Conservation (phyloP, 1,284 basidiomycete genomes). For the Gymnopus androsaceus region DNA sequence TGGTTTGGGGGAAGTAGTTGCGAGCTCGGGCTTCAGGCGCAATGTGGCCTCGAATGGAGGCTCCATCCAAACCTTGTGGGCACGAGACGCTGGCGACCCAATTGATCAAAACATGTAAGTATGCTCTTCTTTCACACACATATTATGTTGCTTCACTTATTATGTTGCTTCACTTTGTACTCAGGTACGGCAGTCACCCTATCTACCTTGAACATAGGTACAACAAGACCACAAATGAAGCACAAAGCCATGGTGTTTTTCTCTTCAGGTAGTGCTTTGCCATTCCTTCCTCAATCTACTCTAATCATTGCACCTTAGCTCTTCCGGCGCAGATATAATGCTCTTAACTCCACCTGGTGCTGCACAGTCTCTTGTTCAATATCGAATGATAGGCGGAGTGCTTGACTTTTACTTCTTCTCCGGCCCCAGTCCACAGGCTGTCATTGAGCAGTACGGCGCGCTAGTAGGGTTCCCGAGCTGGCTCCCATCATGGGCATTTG, state of each 20-base stretch:
- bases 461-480: slow-evolving; percentile 63
- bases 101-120: slow-evolving; percentile 62
- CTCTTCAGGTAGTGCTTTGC: slow-evolving; percentile 51
- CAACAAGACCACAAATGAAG: slow-evolving; percentile 46
- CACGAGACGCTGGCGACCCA: slow-evolving; percentile 61
- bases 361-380: slow-evolving; percentile 59
- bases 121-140: too few species aligned
- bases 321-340: slow-evolving; percentile 67
- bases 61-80: slow-evolving; percentile 74
- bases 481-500: slow-evolving; percentile 71
- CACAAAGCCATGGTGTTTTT: slow-evolving; percentile 71
- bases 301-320: slow-evolving; percentile 24
- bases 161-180: background rate
- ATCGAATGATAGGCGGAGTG: slow-evolving; percentile 64
- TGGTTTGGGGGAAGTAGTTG: slow-evolving; percentile 75
- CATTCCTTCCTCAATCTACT: background rate
- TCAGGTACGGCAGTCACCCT: slow-evolving; percentile 70
- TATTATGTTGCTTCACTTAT: background rate
- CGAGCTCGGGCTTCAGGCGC: slow-evolving; percentile 67
- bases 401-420: slow-evolving; percentile 74
- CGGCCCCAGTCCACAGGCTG: slow-evolving; percentile 63
- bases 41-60: slow-evolving; percentile 56
- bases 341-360: slow-evolving; percentile 56
- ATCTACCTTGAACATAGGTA: slow-evolving; percentile 69
- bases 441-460: slow-evolving; percentile 68